phyloP scores from a whole-genome alignment of 2,329 filamentous ascomycete genomes.

The Penicillium psychrosexuale region DNA sequence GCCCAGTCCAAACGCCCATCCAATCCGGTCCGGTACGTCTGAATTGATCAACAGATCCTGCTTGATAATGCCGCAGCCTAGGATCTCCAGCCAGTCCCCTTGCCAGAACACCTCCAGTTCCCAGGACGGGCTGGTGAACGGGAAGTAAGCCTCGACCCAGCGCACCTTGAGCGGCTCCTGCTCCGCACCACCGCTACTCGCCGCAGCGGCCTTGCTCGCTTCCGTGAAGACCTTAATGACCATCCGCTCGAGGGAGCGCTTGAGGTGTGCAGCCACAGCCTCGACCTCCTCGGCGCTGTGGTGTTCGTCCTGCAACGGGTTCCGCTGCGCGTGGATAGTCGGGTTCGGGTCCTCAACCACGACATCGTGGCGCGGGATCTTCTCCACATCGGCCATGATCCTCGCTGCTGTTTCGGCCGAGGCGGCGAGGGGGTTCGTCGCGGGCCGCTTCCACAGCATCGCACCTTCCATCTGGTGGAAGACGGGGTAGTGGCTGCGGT shows the following conservation, averaged over 20 bases:
- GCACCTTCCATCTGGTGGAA: constrained; percentile 99
- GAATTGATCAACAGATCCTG: constrained; percentile 78
- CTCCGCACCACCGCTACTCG: constrained; percentile 48
- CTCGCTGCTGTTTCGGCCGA: constrained; percentile 50
- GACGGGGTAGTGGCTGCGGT: constrained; percentile 90
- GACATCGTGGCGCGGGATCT: constrained; percentile 69
- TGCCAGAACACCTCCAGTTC: constrained; percentile 94
- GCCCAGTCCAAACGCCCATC: constrained; percentile 95
- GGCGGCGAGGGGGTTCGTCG: constrained; percentile 29
- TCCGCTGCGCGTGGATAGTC: constrained; percentile 70
- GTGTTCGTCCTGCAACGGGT: constrained; percentile 71
- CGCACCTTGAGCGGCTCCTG: constrained; percentile 77
- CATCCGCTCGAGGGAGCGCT: constrained; percentile 82
- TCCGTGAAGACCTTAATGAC: constrained; percentile 84
- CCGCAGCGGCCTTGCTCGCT: constrained; percentile 64
- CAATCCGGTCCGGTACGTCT: constrained; percentile 69
- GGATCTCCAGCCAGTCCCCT: constrained; percentile 91
- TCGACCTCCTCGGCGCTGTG: constrained; percentile 75
- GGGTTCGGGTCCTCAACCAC: constrained; percentile 81
- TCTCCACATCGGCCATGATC: constrained; percentile 68
- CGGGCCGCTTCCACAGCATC: constrained; percentile 73
- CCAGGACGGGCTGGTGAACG: constrained; percentile 93
- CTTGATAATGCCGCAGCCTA: constrained; percentile 87
- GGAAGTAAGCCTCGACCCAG: constrained; percentile 97
- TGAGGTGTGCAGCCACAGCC: constrained; percentile 79